Base-by-base conservation (phyloP, 2,329 filamentous ascomycete genomes). In the Aschersonia sp. region DNA sequence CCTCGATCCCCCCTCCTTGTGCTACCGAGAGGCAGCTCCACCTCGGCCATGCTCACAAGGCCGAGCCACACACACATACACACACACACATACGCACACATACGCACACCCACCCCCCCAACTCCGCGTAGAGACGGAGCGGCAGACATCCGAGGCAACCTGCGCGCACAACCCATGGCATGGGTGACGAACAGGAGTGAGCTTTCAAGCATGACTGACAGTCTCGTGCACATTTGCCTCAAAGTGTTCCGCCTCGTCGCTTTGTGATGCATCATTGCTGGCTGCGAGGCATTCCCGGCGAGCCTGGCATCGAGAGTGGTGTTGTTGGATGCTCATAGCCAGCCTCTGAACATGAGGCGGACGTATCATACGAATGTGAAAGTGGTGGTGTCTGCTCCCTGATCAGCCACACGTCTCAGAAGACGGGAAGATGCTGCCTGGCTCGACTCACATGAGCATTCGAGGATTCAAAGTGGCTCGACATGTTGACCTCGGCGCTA, bases 381-480 rank as follows among this genome's bases (percentile, higher is more conserved):
- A 87, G 76, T 59, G 84, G 81, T 67, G 84, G 84, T 64, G 84
- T 87, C 84, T 88, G 68, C 57, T 40, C n/a, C 30, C 14, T 44
- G 62, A 68, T 75, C 70, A 74, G 73, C 69, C 69, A 62, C 59
- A 61, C 56, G 57, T 65, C 62, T 62, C 62, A 62, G 57, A 62
- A 60, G 62, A 63, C 62, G 56, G 61, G 58, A 59, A 64, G 60
- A 59, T 44, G 46, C 49, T 67, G 68, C 59, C 63, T 57, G 52
- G 57, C 52, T 52, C 57, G 69, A 81, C 79, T 83, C 81, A 88
- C 84, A 77, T 85, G 82, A 73, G 81, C 77, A 66, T 77, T 76
- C 63, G 77, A 76, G 56, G 79, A 70, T 61, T 83, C 77, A 69
- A 85, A 87, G 30, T 75, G 69, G 55, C 76, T 72, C 49, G 71